Evolutionary conservation across 192 early-diverging fungal species (phyloP), one percentile per base, ranked within the genome.

Genomic region (Entrophospora sp.): DNA sequence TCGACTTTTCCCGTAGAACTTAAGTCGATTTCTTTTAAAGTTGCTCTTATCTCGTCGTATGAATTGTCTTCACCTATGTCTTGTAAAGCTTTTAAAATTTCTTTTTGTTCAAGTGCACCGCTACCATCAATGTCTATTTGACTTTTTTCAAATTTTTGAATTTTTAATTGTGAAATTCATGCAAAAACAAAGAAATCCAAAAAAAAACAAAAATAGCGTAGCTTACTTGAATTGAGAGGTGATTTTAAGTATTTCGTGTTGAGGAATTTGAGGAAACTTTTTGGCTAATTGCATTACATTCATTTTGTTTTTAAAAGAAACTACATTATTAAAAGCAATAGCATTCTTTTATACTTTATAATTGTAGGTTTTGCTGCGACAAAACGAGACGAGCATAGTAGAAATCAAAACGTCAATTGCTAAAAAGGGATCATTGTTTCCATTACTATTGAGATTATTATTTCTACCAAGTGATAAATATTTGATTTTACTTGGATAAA

Each of bases 11-110:
- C 83, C 8, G 83, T 79, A 12, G 84, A 77, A 68, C 81, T 87
- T 56, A 82, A 81, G 30, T 81, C 77, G 27, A 91, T 81, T 68
- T 82, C 75, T 70, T 87, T 87, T 38, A 89, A 72, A 24, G 82
- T 83, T 9, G 73, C 72, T 35, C 87, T 84, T 46, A 91, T 85
- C 48, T 89, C 84, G 67, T 91, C 89, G 67, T 91, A 91, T 62
- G 79, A 75, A 59, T 81, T 73, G 63, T 82, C 82, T 14, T 84
- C 79, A 20, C 85, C 86, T 68, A 84, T 78, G 49, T 74, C 69
- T 71, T 89, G 83, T 44, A 83, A 80, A 10, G 80, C 83, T 51
- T 83, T 70, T 44, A 83, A 77, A 28, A 87, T 68, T 60, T 89
- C 83, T 49, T 81, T 84, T 71, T 85, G 80, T 63, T 89, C 82